A percentile compares a stretch with the other conserved stretches of the same genome.
Conservation (phyloP, 352 stramenopile species). For the Globisporangium iwayamae region DNA sequence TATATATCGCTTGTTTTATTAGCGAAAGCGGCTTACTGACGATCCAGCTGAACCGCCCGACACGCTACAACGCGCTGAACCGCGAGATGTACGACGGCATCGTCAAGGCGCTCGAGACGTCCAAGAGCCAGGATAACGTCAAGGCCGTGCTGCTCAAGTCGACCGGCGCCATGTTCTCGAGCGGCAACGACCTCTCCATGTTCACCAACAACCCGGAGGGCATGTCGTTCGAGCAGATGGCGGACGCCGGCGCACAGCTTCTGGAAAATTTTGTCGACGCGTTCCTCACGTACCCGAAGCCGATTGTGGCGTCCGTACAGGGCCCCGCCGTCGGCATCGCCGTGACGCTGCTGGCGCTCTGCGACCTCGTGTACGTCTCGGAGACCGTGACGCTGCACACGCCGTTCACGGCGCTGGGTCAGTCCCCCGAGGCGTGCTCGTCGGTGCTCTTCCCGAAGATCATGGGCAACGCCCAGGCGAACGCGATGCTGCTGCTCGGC, state of each 20-base stretch:
- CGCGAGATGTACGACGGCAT: conserved; percentile 81
- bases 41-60: conserved; percentile 74
- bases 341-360: conserved; percentile 86
- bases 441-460: conserved; percentile 82
- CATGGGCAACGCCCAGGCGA: conserved; percentile 84
- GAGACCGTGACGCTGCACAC: conserved; percentile 88
- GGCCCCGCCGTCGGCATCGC: conserved; percentile 88
- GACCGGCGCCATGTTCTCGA: conserved; percentile 86
- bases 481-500: conserved; percentile 81
- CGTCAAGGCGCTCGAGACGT: conserved; percentile 59
- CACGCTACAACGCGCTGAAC: conserved; percentile 88
- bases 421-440: conserved; percentile 90
- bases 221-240: conserved; percentile 55
- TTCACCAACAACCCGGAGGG: conserved; percentile 58
- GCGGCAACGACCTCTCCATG: conserved; percentile 85
- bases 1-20: neutral
- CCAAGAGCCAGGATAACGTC: conserved; percentile 60
- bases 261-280: conserved; percentile 65
- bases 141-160: conserved; percentile 87
- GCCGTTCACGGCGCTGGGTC: conserved; percentile 88
- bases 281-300: conserved; percentile 89
- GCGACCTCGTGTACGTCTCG: conserved; percentile 89
- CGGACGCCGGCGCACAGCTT: conserved; percentile 45
- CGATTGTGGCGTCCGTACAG: conserved; percentile 87
- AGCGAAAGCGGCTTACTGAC: conserved; percentile 63